A percentile compares a stretch with the other conserved stretches of the same genome.
Conservation (phyloP, 331 rosid species). For the Acacia pycnantha region DNA sequence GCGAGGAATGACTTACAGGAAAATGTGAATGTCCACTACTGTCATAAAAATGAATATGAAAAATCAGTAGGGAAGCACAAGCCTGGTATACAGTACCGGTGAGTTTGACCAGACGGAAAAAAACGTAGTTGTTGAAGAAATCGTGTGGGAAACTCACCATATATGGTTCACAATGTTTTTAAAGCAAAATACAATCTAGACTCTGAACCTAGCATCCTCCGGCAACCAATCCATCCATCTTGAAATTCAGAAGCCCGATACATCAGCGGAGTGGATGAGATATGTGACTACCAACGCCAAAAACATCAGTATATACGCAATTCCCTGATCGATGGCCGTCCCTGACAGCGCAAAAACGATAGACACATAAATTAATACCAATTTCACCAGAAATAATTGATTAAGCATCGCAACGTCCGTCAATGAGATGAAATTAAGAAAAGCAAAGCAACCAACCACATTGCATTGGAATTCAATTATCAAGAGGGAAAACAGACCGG, state of each 20-base stretch:
- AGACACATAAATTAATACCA: background rate
- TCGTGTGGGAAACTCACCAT: background rate
- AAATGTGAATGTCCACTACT: background rate
- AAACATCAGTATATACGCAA: slow-evolving; percentile 64
- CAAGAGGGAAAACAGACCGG: background rate
- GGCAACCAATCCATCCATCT: background rate
- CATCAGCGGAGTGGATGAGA: slow-evolving; percentile 57
- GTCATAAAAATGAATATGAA: background rate
- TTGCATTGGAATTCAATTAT: background rate
- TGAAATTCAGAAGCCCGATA: slow-evolving; percentile 31
- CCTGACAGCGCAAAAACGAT: slow-evolving; percentile 33
- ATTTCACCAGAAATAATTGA: background rate
- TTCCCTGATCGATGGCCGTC: slow-evolving; percentile 63
- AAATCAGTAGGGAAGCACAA: background rate
- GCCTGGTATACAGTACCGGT: background rate
- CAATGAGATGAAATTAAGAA: background rate
- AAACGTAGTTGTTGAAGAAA: background rate
- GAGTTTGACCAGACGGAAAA: background rate
- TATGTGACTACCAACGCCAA: slow-evolving; percentile 64
- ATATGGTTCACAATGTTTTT: background rate
- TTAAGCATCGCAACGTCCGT: background rate
- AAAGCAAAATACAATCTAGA: background rate
- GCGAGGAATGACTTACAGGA: background rate
- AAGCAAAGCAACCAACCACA: background rate
- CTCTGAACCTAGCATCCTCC: background rate